Evolutionary conservation across 805 yeast species (phyloP).

Genomic region (Teunomyces funiuensis): DNA sequence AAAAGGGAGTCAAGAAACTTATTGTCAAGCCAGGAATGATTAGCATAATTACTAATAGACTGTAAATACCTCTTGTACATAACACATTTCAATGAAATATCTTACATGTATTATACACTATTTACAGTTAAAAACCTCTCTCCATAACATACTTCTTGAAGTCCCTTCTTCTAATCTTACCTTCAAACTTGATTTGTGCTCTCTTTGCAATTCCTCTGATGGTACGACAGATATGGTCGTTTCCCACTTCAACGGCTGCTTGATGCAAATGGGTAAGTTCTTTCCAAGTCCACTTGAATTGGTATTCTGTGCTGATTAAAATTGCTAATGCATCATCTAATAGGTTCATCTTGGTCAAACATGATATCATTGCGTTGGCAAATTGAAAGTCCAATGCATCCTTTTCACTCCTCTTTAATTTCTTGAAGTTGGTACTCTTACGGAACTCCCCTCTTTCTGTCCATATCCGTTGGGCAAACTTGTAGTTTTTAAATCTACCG

Average conservation of each 20-base stretch:
- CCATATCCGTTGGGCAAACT: constrained; percentile 71
- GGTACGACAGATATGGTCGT: constrained; percentile 27
- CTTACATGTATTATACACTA: constrained; percentile 10
- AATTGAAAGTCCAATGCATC: constrained; percentile 59
- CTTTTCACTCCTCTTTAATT: constrained; percentile 33
- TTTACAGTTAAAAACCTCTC: constrained; percentile 28
- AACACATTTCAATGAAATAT: constrained; percentile 6
- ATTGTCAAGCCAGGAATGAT: constrained; percentile 54
- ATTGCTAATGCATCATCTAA: constrained; percentile 70
- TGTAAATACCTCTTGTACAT: constrained; percentile 11
- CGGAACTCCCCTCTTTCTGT: constrained; percentile 75
- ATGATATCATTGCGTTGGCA: constrained; percentile 67
- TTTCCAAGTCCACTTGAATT: constrained; percentile 66
- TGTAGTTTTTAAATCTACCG: constrained; percentile 49
- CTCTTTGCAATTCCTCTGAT: constrained; percentile 34
- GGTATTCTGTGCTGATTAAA: constrained; percentile 62
- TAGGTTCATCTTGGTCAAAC: constrained; percentile 54
- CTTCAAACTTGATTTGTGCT: constrained; percentile 37
- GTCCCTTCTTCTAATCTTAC: constrained; percentile 38
- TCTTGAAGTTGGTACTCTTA: constrained; percentile 49
- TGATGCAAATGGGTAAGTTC: constrained; percentile 29
- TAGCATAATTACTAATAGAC: constrained; percentile 37
- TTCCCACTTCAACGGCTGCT: constrained; percentile 34
- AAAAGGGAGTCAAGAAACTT: constrained; percentile 42
- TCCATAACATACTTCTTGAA: constrained; percentile 31